Evolutionary conservation across 2,329 filamentous ascomycete genomes (phyloP).

Genomic region (Dactylellina cionopaga): DNA sequence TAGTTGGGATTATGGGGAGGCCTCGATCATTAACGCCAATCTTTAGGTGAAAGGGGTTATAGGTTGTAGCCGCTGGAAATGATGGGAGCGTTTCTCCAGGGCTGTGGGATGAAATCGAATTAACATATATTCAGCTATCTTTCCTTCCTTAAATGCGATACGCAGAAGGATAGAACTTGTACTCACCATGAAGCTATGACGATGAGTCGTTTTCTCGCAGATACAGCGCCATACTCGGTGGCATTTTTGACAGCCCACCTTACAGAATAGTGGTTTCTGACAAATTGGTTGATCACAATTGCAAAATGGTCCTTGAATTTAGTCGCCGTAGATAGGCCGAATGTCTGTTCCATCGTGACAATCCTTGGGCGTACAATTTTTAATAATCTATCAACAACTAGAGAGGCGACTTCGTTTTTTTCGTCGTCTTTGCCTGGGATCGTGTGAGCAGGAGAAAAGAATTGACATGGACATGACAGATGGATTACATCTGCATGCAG

Average conservation of each 20-base stretch:
- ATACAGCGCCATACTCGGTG: constrained; percentile 65
- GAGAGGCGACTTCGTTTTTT: constrained; percentile 70
- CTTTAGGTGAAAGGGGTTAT: constrained; percentile 57
- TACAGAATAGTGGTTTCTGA: constrained; percentile 73
- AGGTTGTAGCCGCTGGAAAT: constrained; percentile 73
- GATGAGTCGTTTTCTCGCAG: constrained; percentile 65
- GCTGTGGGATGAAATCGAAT: no score
- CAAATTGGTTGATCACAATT: constrained; percentile 72
- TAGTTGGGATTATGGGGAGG: constrained; percentile 61
- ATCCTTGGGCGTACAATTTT: constrained; percentile 71
- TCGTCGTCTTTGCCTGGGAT: constrained; percentile 70
- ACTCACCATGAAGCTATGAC: constrained; percentile 67
- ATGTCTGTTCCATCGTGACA: constrained; percentile 82
- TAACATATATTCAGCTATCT: no score
- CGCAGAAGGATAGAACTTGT: neutral
- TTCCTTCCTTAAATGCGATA: no score
- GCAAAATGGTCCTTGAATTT: constrained; percentile 65
- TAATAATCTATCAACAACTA: constrained; percentile 67
- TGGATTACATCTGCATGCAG: constrained; percentile 75
- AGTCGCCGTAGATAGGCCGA: constrained; percentile 69
- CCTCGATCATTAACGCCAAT: constrained; percentile 55
- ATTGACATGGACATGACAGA: constrained; percentile 80
- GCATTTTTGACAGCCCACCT: constrained; percentile 72
- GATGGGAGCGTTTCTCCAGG: constrained; percentile 76
- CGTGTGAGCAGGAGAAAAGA: constrained; percentile 78